Evolutionary conservation across 495 filamentous ascomycete species (phyloP).

Genomic region (Coniosporium apollinis): DNA sequence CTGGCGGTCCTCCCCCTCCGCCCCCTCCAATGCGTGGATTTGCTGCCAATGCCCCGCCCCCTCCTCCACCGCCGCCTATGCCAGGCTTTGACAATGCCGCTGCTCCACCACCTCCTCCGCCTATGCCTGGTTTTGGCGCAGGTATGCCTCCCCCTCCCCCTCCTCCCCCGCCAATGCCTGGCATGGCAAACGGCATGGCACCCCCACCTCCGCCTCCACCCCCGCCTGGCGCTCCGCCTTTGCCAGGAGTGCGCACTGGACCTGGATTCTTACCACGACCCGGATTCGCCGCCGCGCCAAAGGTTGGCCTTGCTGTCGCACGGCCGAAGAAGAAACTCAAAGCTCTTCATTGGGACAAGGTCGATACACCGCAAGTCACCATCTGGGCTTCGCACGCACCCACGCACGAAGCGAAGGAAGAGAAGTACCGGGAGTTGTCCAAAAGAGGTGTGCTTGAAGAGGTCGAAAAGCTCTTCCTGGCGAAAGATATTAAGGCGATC

Average conservation of each 20-base stretch:
- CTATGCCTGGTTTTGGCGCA: conserved; percentile 25
- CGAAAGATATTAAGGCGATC: conserved; percentile 88
- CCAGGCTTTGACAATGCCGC: conserved; percentile 26
- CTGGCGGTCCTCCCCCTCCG: conserved; percentile 28
- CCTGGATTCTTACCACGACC: conserved; percentile 21
- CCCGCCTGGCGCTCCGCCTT: conserved; percentile 20
- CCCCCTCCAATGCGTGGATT: conserved; percentile 30
- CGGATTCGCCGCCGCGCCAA: conserved; percentile 9
- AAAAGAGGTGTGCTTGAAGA: conserved; percentile 91
- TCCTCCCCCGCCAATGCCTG: conserved; percentile 31
- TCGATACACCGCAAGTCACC: conserved; percentile 82
- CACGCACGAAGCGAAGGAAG: conserved; percentile 69
- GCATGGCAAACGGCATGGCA: conserved; percentile 18
- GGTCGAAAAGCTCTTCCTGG: conserved; percentile 92
- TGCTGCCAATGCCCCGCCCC: conserved; percentile 18
- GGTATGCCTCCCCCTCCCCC: conserved; percentile 31
- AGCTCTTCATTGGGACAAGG: conserved; percentile 97
- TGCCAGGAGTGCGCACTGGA: conserved; percentile 22
- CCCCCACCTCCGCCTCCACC: conserved; percentile 19
- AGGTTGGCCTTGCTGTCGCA: conserved; percentile 38
- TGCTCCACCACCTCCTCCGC: conserved; percentile 35
- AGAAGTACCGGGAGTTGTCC: conserved; percentile 84
- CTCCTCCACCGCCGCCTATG: conserved; percentile 23
- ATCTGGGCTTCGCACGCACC: conserved; percentile 85
- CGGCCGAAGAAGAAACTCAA: conserved; percentile 98